A percentile compares a stretch with the other conserved stretches of the same genome.
Conservation (phyloP, 1,139 yeast genomes). For the Scheffersomyces illinoinensis region DNA sequence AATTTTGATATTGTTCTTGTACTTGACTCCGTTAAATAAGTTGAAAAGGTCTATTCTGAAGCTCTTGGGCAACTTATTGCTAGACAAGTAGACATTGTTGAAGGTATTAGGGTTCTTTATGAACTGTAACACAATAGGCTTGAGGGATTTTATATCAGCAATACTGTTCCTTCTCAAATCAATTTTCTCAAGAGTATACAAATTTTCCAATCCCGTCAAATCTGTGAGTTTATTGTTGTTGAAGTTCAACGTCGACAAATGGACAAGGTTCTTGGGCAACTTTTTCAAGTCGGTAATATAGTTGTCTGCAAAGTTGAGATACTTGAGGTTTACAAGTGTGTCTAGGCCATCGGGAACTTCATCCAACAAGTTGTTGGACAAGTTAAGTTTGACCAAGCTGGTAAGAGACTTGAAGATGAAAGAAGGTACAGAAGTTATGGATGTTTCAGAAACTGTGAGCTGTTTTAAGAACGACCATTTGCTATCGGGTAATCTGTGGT, state of each 20-base stretch:
- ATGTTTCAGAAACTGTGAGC: constrained; percentile 57
- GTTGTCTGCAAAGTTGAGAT: constrained; percentile 59
- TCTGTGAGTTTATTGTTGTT: constrained; percentile 51
- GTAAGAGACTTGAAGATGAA: constrained; percentile 50
- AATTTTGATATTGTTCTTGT: constrained; percentile 47
- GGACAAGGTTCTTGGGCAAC: constrained; percentile 41
- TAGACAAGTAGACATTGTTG: constrained; percentile 37
- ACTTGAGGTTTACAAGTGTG: constrained; percentile 48
- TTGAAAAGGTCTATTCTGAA: constrained; percentile 58
- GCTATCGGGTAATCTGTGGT: constrained; percentile 32
- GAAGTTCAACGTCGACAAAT: constrained; percentile 52
- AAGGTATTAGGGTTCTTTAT: constrained; percentile 32
- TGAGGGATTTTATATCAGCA: constrained; percentile 27
- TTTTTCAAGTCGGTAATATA: constrained; percentile 40
- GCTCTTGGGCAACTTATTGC: constrained; percentile 49
- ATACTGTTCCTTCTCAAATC: constrained; percentile 59
- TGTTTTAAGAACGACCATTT: constrained; percentile 61
- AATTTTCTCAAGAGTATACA: constrained; percentile 49
- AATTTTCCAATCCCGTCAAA: constrained; percentile 51
- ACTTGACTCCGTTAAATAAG: constrained; percentile 53
- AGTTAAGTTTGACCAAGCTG: constrained; percentile 56
- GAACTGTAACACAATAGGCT: constrained; percentile 39
- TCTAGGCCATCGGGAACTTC: constrained; percentile 54
- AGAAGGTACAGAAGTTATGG: constrained; percentile 46
- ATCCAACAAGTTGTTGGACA: constrained; percentile 54